These are phyloP conservation scores for Porphyra umbilicalis DNA, from an alignment of 31 red algal genomes.

Conservation along the genomic window DNA sequence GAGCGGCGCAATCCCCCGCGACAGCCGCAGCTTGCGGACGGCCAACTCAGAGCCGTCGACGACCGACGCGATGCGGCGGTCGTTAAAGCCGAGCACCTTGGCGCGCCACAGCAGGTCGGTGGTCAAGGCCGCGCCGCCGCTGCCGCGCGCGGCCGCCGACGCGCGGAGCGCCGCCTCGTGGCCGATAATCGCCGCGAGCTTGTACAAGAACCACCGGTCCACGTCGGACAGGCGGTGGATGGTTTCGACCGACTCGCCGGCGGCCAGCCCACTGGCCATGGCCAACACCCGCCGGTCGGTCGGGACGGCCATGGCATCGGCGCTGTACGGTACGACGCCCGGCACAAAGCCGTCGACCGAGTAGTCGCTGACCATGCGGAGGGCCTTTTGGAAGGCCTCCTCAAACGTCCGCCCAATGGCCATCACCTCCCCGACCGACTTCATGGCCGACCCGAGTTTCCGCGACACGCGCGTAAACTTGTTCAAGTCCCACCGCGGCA, in stretches of 20 bases:
- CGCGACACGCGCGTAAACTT: conserved; percentile 85
- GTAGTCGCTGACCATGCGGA: conserved; percentile 87
- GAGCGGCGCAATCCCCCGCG: conserved; percentile 38
- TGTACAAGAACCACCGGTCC: conserved; percentile 93
- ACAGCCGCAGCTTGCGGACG: conserved; percentile 64
- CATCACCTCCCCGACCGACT: conserved; percentile 98
- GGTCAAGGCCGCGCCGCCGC: conserved; percentile 5
- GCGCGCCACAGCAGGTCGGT: conserved; percentile 45
- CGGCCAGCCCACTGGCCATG: conserved; percentile 72
- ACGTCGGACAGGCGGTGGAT: conserved; percentile 76
- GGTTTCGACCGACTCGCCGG: conserved; percentile 62
- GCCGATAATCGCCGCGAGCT: conserved; percentile 58
- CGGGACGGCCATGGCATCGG: conserved; percentile 59
- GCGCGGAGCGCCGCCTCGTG: conserved; percentile 31
- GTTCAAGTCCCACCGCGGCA: conserved; percentile 95
- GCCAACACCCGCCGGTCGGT: conserved; percentile 87
- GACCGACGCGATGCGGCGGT: conserved; percentile 67
- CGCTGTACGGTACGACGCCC: conserved; percentile 53
- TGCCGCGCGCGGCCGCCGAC: conserved; percentile 1
- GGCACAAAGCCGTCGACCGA: conserved; percentile 87
- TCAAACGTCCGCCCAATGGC: conserved; percentile 93
- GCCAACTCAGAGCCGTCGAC: conserved; percentile 78
- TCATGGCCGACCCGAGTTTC: conserved; percentile 87
- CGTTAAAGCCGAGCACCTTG: conserved; percentile 91
- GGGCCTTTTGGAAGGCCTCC: conserved; percentile 94